phyloP scores from a whole-genome alignment of 1,139 yeast genomes.

The Protomyces macrosporus region DNA sequence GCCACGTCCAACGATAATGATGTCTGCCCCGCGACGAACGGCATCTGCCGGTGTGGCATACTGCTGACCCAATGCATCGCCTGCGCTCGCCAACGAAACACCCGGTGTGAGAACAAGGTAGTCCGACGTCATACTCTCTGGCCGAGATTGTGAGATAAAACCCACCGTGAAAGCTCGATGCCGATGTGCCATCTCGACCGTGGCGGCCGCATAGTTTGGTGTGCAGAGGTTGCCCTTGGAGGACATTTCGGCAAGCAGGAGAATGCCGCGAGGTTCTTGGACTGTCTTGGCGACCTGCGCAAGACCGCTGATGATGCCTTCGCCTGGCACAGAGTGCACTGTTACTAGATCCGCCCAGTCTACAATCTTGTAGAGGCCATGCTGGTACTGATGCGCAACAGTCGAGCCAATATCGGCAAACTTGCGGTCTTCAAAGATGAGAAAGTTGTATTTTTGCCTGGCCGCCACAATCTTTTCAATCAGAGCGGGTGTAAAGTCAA shows the following conservation, averaged over 20 bases:
- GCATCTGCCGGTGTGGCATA: constrained; percentile 89
- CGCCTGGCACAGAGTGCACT: constrained; percentile 96
- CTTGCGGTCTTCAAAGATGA: constrained; percentile 93
- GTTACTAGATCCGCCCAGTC: constrained; percentile 95
- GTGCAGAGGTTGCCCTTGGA: constrained; percentile 88
- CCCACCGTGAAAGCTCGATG: constrained; percentile 92
- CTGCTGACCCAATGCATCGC: constrained; percentile 96
- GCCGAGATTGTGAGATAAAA: constrained; percentile 67
- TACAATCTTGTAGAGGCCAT: constrained; percentile 85
- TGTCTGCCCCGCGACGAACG: constrained; percentile 74
- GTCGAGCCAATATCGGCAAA: constrained; percentile 99
- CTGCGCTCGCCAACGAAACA: constrained; percentile 83
- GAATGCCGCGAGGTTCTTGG: constrained; percentile 57
- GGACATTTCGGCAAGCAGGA: constrained; percentile 93
- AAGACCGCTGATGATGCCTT: constrained; percentile 83
- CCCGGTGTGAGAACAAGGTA: constrained; percentile 98
- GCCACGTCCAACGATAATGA: constrained; percentile 96
- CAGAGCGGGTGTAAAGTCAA: constrained; percentile 82
- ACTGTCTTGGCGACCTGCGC: constrained; percentile 31
- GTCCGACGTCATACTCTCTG: constrained; percentile 59
- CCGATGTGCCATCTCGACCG: constrained; percentile 82
- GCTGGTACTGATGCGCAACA: constrained; percentile 84
- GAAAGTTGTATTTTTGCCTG: constrained; percentile 69
- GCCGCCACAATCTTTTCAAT: constrained; percentile 65
- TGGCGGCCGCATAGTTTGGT: constrained; percentile 80